These are phyloP conservation scores for Chondrus crispus DNA, from an alignment of 23 red algal genomes.

Conservation along the genomic window DNA sequence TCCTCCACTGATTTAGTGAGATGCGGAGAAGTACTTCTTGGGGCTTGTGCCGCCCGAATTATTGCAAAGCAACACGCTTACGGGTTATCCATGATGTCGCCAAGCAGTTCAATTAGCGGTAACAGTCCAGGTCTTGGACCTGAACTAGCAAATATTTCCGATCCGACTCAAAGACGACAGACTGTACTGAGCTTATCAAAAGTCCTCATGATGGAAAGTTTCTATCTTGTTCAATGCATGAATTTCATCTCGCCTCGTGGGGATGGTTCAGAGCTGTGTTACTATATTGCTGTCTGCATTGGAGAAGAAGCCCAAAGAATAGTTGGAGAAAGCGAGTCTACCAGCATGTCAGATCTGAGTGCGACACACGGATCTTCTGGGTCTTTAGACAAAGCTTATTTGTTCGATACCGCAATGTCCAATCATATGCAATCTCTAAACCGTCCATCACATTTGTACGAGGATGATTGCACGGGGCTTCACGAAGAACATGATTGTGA, in stretches of 20 bases:
- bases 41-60: slow-evolving; percentile 42
- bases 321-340: slow-evolving; percentile 28
- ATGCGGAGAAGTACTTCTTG: slow-evolving; percentile 19
- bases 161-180: not conserved
- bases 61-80: not conserved
- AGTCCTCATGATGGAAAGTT: slow-evolving; percentile 12
- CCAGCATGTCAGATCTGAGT: not conserved
- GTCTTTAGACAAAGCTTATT: not conserved
- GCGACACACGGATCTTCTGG: not conserved
- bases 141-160: too few species aligned
- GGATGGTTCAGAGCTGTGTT: slow-evolving; percentile 46
- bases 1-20: not conserved
- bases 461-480: too few species aligned
- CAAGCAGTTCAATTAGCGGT: too few species aligned
- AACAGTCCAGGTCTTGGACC: too few species aligned
- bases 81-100: too few species aligned
- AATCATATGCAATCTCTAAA: not conserved
- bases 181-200: not conserved
- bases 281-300: slow-evolving; percentile 25
- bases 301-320: slow-evolving; percentile 53
- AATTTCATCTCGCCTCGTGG: slow-evolving; percentile 28
- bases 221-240: slow-evolving; percentile 34
- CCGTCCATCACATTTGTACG: too few species aligned
- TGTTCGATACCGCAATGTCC: not conserved
- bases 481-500: not conserved